These are phyloP conservation scores for Fusarium sp. DNA, from an alignment of 2,329 filamentous ascomycete genomes.

Conservation along the genomic window DNA sequence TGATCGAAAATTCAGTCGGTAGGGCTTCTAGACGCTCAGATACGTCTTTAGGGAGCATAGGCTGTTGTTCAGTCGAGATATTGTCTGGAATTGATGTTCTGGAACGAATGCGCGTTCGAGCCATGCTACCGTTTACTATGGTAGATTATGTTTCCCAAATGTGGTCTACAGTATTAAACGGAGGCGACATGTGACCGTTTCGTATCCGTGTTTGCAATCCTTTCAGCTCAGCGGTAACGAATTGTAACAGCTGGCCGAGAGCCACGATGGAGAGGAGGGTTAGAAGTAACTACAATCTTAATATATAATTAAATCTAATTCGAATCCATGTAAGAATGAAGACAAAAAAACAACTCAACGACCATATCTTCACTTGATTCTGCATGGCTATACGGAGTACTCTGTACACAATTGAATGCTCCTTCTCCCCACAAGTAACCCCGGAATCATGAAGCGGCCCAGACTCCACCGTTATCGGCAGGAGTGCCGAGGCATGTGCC, in stretches of 20 bases:
- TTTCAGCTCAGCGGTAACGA: not conserved
- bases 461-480: slow-evolving; percentile 43
- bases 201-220: not conserved
- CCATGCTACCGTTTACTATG: slow-evolving; percentile 29
- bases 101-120: slow-evolving; percentile 36
- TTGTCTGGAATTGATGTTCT: slow-evolving; percentile 38
- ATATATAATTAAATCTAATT: not conserved
- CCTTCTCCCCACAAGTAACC: slow-evolving; percentile 25
- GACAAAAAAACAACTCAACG: not conserved
- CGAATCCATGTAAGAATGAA: not conserved
- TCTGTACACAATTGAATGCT: not conserved
- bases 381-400: not conserved
- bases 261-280: not conserved
- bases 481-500: slow-evolving; percentile 49
- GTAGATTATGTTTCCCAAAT: not conserved
- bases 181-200: not conserved
- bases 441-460: slow-evolving; percentile 11
- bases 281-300: not conserved
- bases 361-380: not conserved
- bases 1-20: not conserved
- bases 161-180: slow-evolving; percentile 29
- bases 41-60: slow-evolving; percentile 9
- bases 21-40: slow-evolving; percentile 1
- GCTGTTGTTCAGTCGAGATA: slow-evolving; percentile 26
- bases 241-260: not conserved